These are phyloP conservation scores for Neurospora pannonica DNA, from an alignment of 495 filamentous ascomycete genomes.

Conservation along the genomic window DNA sequence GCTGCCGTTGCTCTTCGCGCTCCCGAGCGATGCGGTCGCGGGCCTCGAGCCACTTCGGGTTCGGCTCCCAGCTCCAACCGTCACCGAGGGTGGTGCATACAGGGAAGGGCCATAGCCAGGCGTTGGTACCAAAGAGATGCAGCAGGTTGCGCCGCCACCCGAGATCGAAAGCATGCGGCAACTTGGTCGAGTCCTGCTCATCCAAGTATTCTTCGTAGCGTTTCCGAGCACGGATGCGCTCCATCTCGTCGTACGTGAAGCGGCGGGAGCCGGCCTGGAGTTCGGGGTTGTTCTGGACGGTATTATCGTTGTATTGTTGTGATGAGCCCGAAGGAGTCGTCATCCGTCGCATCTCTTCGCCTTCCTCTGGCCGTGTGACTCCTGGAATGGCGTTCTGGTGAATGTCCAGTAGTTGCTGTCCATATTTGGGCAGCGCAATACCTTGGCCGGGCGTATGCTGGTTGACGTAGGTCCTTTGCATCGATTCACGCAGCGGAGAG, in stretches of 20 bases:
- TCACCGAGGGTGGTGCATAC: conserved; percentile 77
- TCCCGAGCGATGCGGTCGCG: conserved; percentile 49
- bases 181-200: conserved; percentile 72
- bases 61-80: conserved; percentile 94
- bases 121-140: conserved; percentile 68
- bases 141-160: conserved; percentile 70
- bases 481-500: conserved; percentile 58
- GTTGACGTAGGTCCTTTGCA: conserved; percentile 52
- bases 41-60: conserved; percentile 57
- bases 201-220: conserved; percentile 84
- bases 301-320: background rate
- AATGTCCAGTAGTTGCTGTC: conserved; percentile 67
- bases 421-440: conserved; percentile 51
- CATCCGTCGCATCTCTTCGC: conserved; percentile 43
- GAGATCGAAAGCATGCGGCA: conserved; percentile 88
- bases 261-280: conserved; percentile 42
- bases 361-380: conserved; percentile 69
- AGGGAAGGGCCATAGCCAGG: conserved; percentile 68
- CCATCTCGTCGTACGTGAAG: conserved; percentile 56
- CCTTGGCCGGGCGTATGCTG: conserved; percentile 37
- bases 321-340: conserved; percentile 1
- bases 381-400: conserved; percentile 79
- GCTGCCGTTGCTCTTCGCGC: conserved; percentile 49
- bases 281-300: conserved; percentile 31
- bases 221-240: conserved; percentile 56